These are phyloP conservation scores for Ustilago sp. DNA, from an alignment of 1,284 basidiomycete genomes.

Conservation along the genomic window DNA sequence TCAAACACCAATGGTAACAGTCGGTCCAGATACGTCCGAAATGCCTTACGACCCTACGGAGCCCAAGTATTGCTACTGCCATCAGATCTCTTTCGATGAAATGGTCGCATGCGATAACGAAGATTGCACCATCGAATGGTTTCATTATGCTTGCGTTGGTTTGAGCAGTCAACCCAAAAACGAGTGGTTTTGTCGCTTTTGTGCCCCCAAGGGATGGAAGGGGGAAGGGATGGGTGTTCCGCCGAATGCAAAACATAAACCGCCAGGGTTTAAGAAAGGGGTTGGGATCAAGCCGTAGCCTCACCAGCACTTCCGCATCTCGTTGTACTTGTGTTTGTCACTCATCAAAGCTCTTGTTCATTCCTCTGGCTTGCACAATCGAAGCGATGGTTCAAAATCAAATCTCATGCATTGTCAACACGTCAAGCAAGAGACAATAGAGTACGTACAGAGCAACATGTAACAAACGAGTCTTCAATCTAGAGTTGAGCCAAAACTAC, in stretches of 20 bases:
- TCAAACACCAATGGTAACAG: conserved; percentile 1
- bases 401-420: conserved; percentile 2
- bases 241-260: conserved; percentile 32
- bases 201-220: conserved; percentile 58
- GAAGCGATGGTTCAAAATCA: not conserved
- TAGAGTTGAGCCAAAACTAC: not conserved
- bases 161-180: conserved; percentile 50
- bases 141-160: conserved; percentile 66
- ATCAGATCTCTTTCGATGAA: conserved; percentile 72
- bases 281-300: conserved; percentile 25
- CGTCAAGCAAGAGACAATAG: not conserved
- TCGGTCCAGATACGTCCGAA: conserved; percentile 34
- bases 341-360: not conserved
- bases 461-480: not conserved
- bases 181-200: conserved; percentile 69
- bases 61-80: conserved; percentile 73
- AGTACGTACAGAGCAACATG: not conserved
- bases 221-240: conserved; percentile 56
- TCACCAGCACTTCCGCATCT: not conserved
- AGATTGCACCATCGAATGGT: conserved; percentile 72
- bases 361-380: not conserved
- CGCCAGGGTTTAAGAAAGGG: conserved; percentile 25
- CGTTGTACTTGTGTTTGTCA: conserved; percentile 6
- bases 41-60: conserved; percentile 71
- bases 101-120: conserved; percentile 71